Base-by-base conservation (phyloP, 805 yeast species). In the Starmerella davenportii region DNA sequence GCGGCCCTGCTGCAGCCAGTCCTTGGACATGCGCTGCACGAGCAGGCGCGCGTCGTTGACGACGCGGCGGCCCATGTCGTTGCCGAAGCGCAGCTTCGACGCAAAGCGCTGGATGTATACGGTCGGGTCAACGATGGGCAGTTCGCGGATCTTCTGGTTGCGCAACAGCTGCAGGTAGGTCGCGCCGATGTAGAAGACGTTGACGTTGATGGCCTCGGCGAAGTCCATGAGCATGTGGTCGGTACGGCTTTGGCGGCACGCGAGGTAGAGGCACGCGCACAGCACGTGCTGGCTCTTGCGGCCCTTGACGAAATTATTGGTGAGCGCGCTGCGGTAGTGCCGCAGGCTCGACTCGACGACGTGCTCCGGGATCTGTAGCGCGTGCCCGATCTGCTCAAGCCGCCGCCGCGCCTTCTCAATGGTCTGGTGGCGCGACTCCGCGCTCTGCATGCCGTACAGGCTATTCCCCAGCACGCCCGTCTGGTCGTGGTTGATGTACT, bases 221-320 rank as follows among this genome's bases (percentile, higher is more conserved):
- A 90, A 90, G 60, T 90, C 98, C 51, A 90, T 85, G 49, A 90
- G 67, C 94, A 90, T 84, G 54, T 87, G 95, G 49, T 79, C 90
- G 1, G 96, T 85, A 55, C 72, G 70, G 51, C 78, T 87, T 54
- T 76, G 77, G 53, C 98, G 74, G 58, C 99, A 90, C 0, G 96
- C 94, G 35, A 90, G 73, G 54, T 90, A 90, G 25, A 90, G 65
- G 60, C 99, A 90, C 0, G 96, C 84, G 0, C 95, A 93, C 39
- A 85, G 74, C 3, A 90, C 96, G 54, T 87, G 85, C 54, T 85
- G 95, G 2, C 95, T 82, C 44, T 90, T 63, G 50, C 99, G 68
- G n/a, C 99, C 99, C 57, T 87, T 94, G 19, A 90, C 96, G 55
- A 90, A 90, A 54, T 84, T 85, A 46, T 77, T 70, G 2, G 82